phyloP scores from a whole-genome alignment of 345 rosid species.

The Mercurialis annua region DNA sequence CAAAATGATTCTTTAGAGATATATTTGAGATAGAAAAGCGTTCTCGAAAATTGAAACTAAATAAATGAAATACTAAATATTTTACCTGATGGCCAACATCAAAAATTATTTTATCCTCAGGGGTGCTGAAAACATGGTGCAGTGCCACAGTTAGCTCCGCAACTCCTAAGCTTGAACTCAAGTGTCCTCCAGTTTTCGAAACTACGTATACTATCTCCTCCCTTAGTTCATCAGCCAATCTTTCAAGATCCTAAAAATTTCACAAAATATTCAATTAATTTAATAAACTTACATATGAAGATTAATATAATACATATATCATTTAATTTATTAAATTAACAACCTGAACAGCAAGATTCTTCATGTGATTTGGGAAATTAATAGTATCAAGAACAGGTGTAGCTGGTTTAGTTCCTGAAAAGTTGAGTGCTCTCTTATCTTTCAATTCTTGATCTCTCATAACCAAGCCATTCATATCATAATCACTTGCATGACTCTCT shows the following conservation, averaged over 20 bases:
- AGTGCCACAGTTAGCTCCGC: constrained; percentile 51
- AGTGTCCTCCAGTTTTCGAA: constrained; percentile 50
- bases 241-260: constrained; percentile 36
- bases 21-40: no score
- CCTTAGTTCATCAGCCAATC: constrained; percentile 37
- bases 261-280: no score
- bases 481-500: constrained; percentile 14
- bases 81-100: constrained; percentile 60
- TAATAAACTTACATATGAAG: not conserved
- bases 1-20: no score
- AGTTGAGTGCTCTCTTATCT: constrained; percentile 22
- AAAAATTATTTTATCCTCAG: constrained; percentile 52
- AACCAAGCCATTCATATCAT: not conserved
- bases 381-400: constrained; percentile 44
- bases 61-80: no score
- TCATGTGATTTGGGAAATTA: constrained; percentile 40
- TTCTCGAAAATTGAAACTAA: no score
- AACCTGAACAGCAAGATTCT: constrained; percentile 40
- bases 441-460: not conserved
- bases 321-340: not conserved
- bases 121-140: constrained; percentile 48
- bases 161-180: constrained; percentile 51
- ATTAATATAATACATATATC: not conserved
- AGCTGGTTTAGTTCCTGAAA: constrained; percentile 32
- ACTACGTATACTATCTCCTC: constrained; percentile 43